Percentiles rank a stretch among this genome's conserved stretches.
Evolutionary conservation across 2,329 filamentous ascomycete species (phyloP).

Genomic region (Penicillium sp.): DNA sequence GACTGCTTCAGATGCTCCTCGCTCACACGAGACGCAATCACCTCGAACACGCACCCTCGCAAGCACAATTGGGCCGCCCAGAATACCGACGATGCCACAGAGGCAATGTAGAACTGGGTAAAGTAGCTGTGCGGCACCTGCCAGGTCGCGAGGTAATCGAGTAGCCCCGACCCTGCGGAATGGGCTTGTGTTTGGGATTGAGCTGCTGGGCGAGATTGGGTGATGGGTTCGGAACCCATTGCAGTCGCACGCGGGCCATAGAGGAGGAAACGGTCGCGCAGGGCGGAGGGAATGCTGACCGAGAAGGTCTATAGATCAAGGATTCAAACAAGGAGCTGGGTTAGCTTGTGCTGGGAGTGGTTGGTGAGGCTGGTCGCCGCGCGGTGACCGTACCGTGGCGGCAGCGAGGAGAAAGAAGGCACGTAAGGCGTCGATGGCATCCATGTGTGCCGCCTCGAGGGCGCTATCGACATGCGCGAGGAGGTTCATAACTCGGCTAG

Average conservation of each 20-base stretch:
- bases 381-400: slow-evolving; percentile 35
- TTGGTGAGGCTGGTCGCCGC: not conserved
- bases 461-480: slow-evolving; percentile 15
- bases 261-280: slow-evolving; percentile 58
- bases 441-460: slow-evolving; percentile 26
- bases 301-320: slow-evolving; percentile 46
- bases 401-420: slow-evolving; percentile 41
- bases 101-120: slow-evolving; percentile 79
- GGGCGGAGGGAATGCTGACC: slow-evolving; percentile 52
- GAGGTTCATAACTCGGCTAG: slow-evolving; percentile 8
- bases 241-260: slow-evolving; percentile 59
- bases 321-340: slow-evolving; percentile 1
- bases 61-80: slow-evolving; percentile 68
- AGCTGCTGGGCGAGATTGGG: slow-evolving; percentile 13
- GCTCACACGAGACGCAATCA: slow-evolving; percentile 48
- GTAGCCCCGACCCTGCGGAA: slow-evolving; percentile 26
- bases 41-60: slow-evolving; percentile 56
- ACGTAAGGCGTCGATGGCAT: slow-evolving; percentile 38
- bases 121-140: slow-evolving; percentile 89
- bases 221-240: slow-evolving; percentile 4
- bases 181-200: not conserved
- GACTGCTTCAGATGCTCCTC: slow-evolving; percentile 38
- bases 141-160: slow-evolving; percentile 55
- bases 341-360: slow-evolving; percentile 1
- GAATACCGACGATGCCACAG: slow-evolving; percentile 68